A percentile compares a stretch with the other conserved stretches of the same genome.
Conservation (phyloP, 345 rosid species). For the Anacardium occidentale region DNA sequence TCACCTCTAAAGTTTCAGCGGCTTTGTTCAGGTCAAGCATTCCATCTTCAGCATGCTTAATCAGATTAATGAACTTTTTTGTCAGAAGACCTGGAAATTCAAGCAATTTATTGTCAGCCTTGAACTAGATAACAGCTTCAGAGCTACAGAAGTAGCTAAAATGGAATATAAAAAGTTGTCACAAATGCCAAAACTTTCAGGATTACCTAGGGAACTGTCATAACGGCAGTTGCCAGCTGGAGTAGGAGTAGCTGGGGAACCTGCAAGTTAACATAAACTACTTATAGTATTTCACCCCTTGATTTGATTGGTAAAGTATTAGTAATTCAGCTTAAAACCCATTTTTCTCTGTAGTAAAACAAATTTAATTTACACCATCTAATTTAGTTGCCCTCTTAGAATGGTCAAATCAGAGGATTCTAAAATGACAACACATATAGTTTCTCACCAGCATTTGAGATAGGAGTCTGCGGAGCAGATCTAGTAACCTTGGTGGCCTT, state of each 20-base stretch:
- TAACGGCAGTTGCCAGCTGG: constrained; percentile 91
- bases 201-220: constrained; percentile 89
- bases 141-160: background rate
- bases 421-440: background rate
- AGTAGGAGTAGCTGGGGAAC: constrained; percentile 66
- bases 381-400: background rate
- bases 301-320: constrained; percentile 4
- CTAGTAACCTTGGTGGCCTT: constrained; percentile 57
- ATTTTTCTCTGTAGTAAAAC: constrained; percentile 5
- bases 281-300: constrained; percentile 20
- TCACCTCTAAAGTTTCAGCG: constrained; percentile 87
- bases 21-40: constrained; percentile 86
- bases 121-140: constrained; percentile 11
- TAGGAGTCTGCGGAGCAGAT: constrained; percentile 65
- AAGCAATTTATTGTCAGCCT: constrained; percentile 20
- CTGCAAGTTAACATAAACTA: constrained; percentile 47
- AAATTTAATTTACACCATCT: background rate
- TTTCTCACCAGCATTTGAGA: constrained; percentile 63
- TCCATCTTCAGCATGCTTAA: constrained; percentile 87
- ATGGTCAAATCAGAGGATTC: background rate
- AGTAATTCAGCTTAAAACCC: background rate
- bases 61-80: constrained; percentile 75
- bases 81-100: constrained; percentile 77
- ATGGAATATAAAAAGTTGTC: constrained; percentile 8
- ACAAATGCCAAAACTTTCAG: background rate